Percentiles rank a stretch among this genome's conserved stretches.
These are phyloP conservation scores for Lactarius hatsudake DNA, from an alignment of 768 basidiomycete species.

Conservation along the genomic window DNA sequence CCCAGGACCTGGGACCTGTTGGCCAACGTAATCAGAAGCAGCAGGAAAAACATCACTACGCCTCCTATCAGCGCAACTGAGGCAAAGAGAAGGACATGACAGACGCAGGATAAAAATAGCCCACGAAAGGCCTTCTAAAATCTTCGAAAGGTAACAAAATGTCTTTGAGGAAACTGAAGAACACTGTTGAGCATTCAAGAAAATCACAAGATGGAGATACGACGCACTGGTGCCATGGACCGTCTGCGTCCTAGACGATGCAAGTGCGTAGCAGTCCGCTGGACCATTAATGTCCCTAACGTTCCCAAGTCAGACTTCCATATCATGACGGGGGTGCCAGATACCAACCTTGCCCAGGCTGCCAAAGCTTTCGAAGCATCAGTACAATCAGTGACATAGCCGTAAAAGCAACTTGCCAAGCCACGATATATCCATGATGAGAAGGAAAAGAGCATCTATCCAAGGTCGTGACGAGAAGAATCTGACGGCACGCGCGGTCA, in stretches of 20 bases:
- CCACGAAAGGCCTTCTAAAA: conserved; percentile 78
- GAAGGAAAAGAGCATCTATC: conserved; percentile 53
- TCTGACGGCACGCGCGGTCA: conserved; percentile 37
- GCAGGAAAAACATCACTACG: conserved; percentile 47
- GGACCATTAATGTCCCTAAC: conserved; percentile 66
- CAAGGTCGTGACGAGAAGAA: conserved; percentile 69
- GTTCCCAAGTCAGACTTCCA: not conserved
- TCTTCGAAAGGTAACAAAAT: conserved; percentile 80
- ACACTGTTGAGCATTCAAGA: conserved; percentile 17
- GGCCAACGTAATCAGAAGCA: conserved; percentile 48
- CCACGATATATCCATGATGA: conserved; percentile 64
- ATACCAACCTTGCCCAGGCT: conserved; percentile 44
- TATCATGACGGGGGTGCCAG: not conserved
- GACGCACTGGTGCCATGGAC: conserved; percentile 54
- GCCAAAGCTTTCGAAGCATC: conserved; percentile 53
- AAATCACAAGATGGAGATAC: not conserved
- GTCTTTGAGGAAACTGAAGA: conserved; percentile 49
- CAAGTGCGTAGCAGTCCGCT: conserved; percentile 55
- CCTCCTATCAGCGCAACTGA: conserved; percentile 13
- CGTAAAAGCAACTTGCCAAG: conserved; percentile 48
- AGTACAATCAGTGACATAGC: conserved; percentile 6
- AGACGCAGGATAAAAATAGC: conserved; percentile 54
- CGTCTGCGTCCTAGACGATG: conserved; percentile 42
- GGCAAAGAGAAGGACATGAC: conserved; percentile 27
- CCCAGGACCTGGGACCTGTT: conserved; percentile 54